These are phyloP conservation scores for Tulasnella sp. DNA, from an alignment of 768 basidiomycete species.

Conservation along the genomic window DNA sequence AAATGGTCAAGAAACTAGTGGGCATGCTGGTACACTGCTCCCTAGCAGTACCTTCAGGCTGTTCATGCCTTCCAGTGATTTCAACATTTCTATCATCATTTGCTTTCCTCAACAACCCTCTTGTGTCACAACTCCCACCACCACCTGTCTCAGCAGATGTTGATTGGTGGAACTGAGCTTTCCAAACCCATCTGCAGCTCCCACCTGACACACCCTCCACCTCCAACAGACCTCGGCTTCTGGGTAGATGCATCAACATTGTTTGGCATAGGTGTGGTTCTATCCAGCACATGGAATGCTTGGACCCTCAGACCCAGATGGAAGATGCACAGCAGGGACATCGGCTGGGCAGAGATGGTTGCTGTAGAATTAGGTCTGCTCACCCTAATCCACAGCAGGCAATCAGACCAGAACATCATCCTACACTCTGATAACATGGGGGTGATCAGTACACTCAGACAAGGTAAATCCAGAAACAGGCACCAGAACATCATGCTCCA, in stretches of 20 bases:
- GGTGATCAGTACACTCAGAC: neutral
- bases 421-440: neutral
- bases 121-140: constrained; percentile 3
- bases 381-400: neutral
- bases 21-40: constrained; percentile 30
- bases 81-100: constrained; percentile 23
- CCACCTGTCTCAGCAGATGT: neutral
- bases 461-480: neutral
- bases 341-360: constrained; percentile 8
- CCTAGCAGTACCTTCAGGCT: constrained; percentile 24
- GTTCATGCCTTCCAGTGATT: constrained; percentile 23
- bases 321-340: neutral
- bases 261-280: neutral
- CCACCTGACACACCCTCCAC: neutral
- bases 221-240: neutral
- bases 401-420: neutral
- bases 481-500: neutral
- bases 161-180: neutral
- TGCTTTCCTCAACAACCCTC: constrained; percentile 19
- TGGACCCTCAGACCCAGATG: neutral
- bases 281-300: neutral
- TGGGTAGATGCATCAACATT: constrained; percentile 8
- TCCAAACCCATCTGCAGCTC: neutral
- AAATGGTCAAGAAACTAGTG: constrained; percentile 25
- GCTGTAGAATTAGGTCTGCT: neutral